Evolutionary conservation across 2,329 filamentous ascomycete species (phyloP).

Genomic region (Botryotinia convoluta): DNA sequence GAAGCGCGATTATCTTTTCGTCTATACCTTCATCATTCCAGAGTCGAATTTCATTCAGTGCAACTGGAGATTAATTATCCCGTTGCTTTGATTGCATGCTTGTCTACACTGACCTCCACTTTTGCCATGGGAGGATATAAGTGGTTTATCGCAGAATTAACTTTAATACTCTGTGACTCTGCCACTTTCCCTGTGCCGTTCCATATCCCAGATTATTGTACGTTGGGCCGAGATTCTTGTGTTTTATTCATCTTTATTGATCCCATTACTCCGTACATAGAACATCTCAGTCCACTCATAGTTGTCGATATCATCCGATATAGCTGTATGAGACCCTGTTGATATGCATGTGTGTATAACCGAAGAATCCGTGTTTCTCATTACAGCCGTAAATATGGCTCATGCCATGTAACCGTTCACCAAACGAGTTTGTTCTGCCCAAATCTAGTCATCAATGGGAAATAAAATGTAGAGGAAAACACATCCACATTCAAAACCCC

Average conservation of each 20-base stretch:
- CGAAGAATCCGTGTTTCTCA: neutral
- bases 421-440: neutral
- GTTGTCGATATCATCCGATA: neutral
- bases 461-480: conserved; percentile 8
- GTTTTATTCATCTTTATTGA: neutral
- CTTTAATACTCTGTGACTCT: neutral
- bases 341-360: neutral
- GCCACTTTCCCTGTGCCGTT: neutral
- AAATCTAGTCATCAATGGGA: neutral
- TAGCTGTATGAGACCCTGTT: neutral
- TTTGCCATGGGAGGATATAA: neutral
- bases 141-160: neutral
- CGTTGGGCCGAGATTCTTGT: neutral
- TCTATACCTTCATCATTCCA: neutral
- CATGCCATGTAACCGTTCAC: neutral
- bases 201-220: neutral
- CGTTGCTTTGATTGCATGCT: neutral
- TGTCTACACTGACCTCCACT: neutral
- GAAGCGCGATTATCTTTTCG: neutral
- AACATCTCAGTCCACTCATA: neutral
- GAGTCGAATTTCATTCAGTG: neutral
- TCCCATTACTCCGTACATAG: neutral
- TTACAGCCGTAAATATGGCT: neutral
- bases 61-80: neutral
- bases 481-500: conserved; percentile 46